Evolutionary conservation across 1,139 yeast genomes (phyloP), one percentile per base, ranked within the genome.

Genomic region (Casaregolazyma suthepensis): DNA sequence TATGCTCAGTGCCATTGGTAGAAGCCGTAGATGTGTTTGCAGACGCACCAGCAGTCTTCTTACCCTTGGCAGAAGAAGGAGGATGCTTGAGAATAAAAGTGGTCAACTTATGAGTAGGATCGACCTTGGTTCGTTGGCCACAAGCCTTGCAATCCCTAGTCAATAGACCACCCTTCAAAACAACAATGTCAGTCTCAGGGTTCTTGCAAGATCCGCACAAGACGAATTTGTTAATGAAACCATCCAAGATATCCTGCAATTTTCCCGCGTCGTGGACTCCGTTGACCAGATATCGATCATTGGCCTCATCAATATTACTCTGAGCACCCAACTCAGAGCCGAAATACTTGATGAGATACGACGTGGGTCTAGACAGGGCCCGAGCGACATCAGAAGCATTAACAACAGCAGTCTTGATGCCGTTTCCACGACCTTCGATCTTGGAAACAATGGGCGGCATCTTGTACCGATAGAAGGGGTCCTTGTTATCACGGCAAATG

Each of bases 341-440:
- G 69, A 93, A 93, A 73, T 82, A 93, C 75, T 94, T 93, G 71
- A 93, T 84, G 57, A 94, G 83, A 68, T 90, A 93, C 43, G 94
- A 76, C 45, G 96, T 83, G 42, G 99, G 97, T 73, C 99, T 83
- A 60, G 89, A 87, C 62, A 93, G 78, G 23, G 99, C 96, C 68
- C 96, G 83, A 44, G 98, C 95, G 58, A 93, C 97, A 69, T 93
- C 99, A 43, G 87, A 76, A 56, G 90, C 83, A 73, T 93, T 94
- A 61, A 89, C 82, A 56, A 94, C 85, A 55, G 94, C 96, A 31
- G 99, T 93, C 72, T 90, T 91, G 75, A 93, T 93, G 81, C 99
- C 99, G 75, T 93, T 93, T 76, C 99, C 99, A 71, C 96, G 82
- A 71, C 99, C 99, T 76, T 93, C 99, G 63, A 90, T 90, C 80